Evolutionary conservation across 495 filamentous ascomycete species (phyloP).

Genomic region (Aspergillus sparsus): DNA sequence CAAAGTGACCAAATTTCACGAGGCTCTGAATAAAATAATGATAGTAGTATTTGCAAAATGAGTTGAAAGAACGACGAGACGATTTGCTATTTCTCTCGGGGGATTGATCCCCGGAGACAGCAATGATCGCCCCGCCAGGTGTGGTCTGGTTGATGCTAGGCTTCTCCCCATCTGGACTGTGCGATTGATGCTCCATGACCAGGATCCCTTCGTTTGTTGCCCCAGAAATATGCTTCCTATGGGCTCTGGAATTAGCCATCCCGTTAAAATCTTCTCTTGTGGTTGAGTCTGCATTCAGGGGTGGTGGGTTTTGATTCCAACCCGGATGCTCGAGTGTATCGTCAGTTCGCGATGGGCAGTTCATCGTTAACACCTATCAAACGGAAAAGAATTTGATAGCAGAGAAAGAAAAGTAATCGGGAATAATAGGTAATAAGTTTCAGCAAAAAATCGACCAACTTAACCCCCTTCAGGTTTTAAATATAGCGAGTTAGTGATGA

Average conservation of each 20-base stretch:
- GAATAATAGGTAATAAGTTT: background rate
- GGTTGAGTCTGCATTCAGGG: slow-evolving; percentile 57
- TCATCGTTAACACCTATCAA: slow-evolving; percentile 46
- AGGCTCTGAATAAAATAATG: slow-evolving; percentile 37
- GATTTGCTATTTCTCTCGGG: slow-evolving; percentile 41
- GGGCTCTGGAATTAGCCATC: slow-evolving; percentile 43
- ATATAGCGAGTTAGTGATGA: slow-evolving; percentile 15
- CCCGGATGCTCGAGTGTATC: slow-evolving; percentile 54
- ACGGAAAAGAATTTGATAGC: background rate
- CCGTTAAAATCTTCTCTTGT: slow-evolving; percentile 67
- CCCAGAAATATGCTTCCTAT: slow-evolving; percentile 35
- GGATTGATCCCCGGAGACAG: slow-evolving; percentile 34
- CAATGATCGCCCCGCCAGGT: slow-evolving; percentile 39
- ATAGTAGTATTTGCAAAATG: slow-evolving; percentile 22
- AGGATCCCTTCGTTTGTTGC: slow-evolving; percentile 29
- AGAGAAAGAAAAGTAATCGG: background rate
- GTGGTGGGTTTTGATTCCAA: slow-evolving; percentile 62
- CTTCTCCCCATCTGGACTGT: slow-evolving; percentile 29
- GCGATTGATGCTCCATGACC: slow-evolving; percentile 28
- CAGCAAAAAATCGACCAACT: slow-evolving; percentile 1
- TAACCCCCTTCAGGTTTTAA: background rate
- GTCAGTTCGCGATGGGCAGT: slow-evolving; percentile 64
- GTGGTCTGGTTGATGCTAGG: slow-evolving; percentile 30
- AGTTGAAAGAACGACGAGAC: slow-evolving; percentile 41
- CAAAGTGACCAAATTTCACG: slow-evolving; percentile 69